Evolutionary conservation across 2,329 filamentous ascomycete species (phyloP).

Genomic region (Pestalotiopsis sp.): DNA sequence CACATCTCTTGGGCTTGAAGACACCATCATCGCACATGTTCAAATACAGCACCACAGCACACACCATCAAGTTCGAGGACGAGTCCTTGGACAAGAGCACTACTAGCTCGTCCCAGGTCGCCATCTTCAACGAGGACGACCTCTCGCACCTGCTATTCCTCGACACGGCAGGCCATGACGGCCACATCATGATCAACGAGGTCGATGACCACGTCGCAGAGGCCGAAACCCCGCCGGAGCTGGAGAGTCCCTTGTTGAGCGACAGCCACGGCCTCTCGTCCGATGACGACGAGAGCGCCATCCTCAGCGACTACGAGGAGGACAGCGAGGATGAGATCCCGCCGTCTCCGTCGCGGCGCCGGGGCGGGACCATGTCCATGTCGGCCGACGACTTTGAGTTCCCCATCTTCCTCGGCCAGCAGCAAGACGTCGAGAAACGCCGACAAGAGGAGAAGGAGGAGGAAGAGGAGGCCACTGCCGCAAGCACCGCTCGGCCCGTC

Average conservation of each 20-base stretch:
- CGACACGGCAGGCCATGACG: slow-evolving; percentile 22
- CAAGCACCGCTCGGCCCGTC: not conserved
- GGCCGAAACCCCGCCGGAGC: slow-evolving; percentile 18
- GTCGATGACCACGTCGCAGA: slow-evolving; percentile 15
- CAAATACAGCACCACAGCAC: slow-evolving; percentile 3
- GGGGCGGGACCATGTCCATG: slow-evolving; percentile 20
- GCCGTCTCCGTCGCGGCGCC: slow-evolving; percentile 18
- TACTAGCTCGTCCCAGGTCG: slow-evolving; percentile 18
- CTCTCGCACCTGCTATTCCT: slow-evolving; percentile 30
- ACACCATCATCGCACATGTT: slow-evolving; percentile 3
- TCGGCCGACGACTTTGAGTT: slow-evolving; percentile 29
- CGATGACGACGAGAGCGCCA: slow-evolving; percentile 21
- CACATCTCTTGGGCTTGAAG: not conserved
- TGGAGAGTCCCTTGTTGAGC: slow-evolving; percentile 18
- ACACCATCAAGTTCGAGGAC: slow-evolving; percentile 15
- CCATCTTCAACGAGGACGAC: slow-evolving; percentile 35
- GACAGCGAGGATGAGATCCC: slow-evolving; percentile 22
- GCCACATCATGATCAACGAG: slow-evolving; percentile 27
- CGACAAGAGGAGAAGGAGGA: slow-evolving; percentile 18
- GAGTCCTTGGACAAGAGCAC: slow-evolving; percentile 24
- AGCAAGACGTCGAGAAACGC: slow-evolving; percentile 21
- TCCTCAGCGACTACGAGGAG: slow-evolving; percentile 30
- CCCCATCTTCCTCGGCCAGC: slow-evolving; percentile 31
- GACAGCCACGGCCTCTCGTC: slow-evolving; percentile 20
- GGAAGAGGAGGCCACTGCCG: not conserved